Percentiles rank a stretch among this genome's conserved stretches.
Evolutionary conservation across 2,329 filamentous ascomycete genomes (phyloP).

Genomic region (Fusarium multiceps): DNA sequence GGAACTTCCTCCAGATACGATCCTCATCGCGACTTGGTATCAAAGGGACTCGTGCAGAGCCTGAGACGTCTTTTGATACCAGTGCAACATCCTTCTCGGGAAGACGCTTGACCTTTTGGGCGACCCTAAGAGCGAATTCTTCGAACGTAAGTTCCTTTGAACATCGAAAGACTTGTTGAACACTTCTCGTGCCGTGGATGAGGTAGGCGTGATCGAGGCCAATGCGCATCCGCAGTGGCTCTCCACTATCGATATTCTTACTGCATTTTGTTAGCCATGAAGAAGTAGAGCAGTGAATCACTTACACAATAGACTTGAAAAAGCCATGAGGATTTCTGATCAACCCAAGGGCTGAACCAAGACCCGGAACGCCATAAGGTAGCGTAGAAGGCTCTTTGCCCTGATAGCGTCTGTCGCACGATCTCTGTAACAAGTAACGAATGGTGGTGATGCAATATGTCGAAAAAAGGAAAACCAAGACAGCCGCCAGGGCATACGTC

Average conservation of each 20-base stretch:
- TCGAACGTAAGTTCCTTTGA: slow-evolving; percentile 40
- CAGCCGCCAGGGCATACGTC: background rate
- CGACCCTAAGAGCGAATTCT: slow-evolving; percentile 40
- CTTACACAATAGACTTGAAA: slow-evolving; percentile 32
- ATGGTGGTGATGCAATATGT: slow-evolving; percentile 33
- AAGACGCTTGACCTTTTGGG: slow-evolving; percentile 41
- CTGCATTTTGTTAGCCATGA: slow-evolving; percentile 4
- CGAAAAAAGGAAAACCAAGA: slow-evolving; percentile 21
- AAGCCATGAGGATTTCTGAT: slow-evolving; percentile 39
- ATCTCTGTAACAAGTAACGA: slow-evolving; percentile 28
- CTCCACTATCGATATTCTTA: slow-evolving; percentile 24
- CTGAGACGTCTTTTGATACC: slow-evolving; percentile 35
- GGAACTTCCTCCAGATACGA: slow-evolving; percentile 41
- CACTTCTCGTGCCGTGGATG: slow-evolving; percentile 34
- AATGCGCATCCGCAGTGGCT: slow-evolving; percentile 34
- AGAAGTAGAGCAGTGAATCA: rapidly evolving
- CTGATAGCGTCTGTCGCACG: slow-evolving; percentile 22
- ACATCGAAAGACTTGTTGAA: slow-evolving; percentile 39
- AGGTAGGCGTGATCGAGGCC: slow-evolving; percentile 39
- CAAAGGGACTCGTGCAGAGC: slow-evolving; percentile 31
- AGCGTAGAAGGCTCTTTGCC: slow-evolving; percentile 36
- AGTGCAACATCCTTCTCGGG: slow-evolving; percentile 27
- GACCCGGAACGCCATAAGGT: slow-evolving; percentile 28
- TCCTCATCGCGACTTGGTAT: slow-evolving; percentile 31
- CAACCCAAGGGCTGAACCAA: slow-evolving; percentile 32